Evolutionary conservation across 2,329 filamentous ascomycete genomes (phyloP).

Genomic region (Lecanicillium sp.): DNA sequence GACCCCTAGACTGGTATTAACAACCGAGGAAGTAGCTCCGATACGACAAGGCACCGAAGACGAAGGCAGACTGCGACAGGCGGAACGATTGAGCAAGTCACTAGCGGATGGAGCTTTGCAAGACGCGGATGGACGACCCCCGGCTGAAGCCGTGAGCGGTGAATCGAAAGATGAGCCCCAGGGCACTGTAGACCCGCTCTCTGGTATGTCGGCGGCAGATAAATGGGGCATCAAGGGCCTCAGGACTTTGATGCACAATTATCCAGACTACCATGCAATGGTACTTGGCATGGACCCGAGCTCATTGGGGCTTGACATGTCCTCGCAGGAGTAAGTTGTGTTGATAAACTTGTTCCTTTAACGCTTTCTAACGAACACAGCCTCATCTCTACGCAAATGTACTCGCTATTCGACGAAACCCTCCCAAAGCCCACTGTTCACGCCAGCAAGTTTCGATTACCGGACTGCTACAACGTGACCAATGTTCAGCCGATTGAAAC

Average conservation of each 20-base stretch:
- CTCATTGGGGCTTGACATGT: conserved; percentile 50
- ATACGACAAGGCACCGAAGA: not conserved
- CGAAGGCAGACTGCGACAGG: not conserved
- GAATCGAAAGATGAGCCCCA: conserved; percentile 36
- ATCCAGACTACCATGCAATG: conserved; percentile 54
- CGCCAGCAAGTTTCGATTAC: conserved; percentile 45
- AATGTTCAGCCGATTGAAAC: conserved; percentile 59
- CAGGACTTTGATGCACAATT: conserved; percentile 55
- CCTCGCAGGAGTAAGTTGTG: conserved; percentile 48
- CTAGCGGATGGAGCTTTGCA: not conserved
- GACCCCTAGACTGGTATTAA: too few species aligned
- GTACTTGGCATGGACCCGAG: conserved; percentile 52
- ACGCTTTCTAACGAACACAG: conserved; percentile 26
- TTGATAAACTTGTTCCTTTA: not conserved
- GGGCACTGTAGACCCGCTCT: conserved; percentile 48
- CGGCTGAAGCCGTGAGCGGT: not conserved
- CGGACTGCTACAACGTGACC: conserved; percentile 60
- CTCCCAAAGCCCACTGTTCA: conserved; percentile 48
- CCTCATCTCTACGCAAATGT: conserved; percentile 50
- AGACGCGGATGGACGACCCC: too few species aligned
- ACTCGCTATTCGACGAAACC: conserved; percentile 53
- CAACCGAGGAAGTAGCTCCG: not conserved
- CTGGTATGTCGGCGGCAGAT: conserved; percentile 54
- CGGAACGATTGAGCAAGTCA: conserved; percentile 5
- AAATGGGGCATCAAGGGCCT: conserved; percentile 60